These are phyloP conservation scores for Neocatenulostroma microsporum DNA, from an alignment of 2,329 filamentous ascomycete species.

Conservation along the genomic window DNA sequence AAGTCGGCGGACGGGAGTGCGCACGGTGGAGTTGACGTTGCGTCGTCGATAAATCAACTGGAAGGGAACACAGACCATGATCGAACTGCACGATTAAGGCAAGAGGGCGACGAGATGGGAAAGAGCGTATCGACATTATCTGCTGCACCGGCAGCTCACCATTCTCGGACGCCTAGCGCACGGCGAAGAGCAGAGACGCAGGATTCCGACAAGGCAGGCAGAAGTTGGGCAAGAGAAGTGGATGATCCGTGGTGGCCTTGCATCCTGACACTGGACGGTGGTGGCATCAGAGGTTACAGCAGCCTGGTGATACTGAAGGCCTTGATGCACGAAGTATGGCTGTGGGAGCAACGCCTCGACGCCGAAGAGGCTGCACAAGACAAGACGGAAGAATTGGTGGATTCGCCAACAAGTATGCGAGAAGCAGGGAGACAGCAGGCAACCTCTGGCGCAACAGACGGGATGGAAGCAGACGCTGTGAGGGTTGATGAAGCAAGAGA, in stretches of 20 bases:
- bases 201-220: conserved; percentile 35
- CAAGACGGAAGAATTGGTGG: background rate
- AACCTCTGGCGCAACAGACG: conserved; percentile 12
- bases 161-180: conserved; percentile 18
- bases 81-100: no score
- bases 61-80: no score
- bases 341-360: conserved; percentile 37
- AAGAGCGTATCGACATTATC: conserved; percentile 16
- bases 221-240: conserved; percentile 35
- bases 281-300: conserved; percentile 46
- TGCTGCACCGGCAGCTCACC: background rate
- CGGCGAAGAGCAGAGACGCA: conserved; percentile 25
- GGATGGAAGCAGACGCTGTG: no score
- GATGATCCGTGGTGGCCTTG: conserved; percentile 43
- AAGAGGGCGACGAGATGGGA: conserved; percentile 16
- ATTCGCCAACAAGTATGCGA: background rate
- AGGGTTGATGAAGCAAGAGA: no score
- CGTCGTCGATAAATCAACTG: no score
- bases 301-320: conserved; percentile 42
- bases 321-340: conserved; percentile 42
- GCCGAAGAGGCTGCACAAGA: conserved; percentile 19
- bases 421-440: conserved; percentile 8
- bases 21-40: no score
- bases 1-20: no score
- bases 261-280: conserved; percentile 43